Evolutionary conservation across 2,329 filamentous ascomycete genomes (phyloP).

Genomic region (Aspergillus sp.): DNA sequence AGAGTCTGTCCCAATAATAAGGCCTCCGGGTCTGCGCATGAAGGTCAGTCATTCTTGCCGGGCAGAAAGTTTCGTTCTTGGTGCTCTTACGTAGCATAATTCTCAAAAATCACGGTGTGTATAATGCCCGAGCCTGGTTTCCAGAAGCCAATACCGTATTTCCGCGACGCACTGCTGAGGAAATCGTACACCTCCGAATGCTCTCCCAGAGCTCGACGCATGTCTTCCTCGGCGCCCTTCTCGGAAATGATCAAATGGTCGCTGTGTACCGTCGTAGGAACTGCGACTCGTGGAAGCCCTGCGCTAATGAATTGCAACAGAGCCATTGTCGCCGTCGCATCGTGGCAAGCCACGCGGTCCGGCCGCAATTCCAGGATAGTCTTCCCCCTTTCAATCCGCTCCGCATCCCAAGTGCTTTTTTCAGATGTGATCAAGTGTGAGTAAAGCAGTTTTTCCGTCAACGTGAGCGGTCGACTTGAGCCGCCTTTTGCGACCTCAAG

Average conservation of each 20-base stretch:
- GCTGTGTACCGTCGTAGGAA: conserved; percentile 44
- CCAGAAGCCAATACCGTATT: conserved; percentile 49
- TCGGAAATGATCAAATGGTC: conserved; percentile 42
- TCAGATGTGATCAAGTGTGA: conserved; percentile 35
- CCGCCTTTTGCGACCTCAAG: conserved; percentile 8
- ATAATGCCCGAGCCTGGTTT: conserved; percentile 40
- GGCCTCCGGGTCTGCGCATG: conserved; percentile 70
- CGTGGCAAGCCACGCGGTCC: conserved; percentile 44
- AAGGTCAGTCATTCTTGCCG: background rate
- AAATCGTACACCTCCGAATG: conserved; percentile 43
- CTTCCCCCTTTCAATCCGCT: conserved; percentile 38
- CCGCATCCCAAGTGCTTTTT: conserved; percentile 15
- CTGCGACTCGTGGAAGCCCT: conserved; percentile 37
- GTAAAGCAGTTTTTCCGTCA: conserved; percentile 44
- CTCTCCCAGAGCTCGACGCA: conserved; percentile 27
- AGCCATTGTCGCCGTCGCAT: conserved; percentile 47
- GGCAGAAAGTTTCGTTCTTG: too few relatives aligned
- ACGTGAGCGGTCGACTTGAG: conserved; percentile 30
- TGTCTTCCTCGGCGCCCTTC: conserved; percentile 32
- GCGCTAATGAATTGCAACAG: conserved; percentile 46
- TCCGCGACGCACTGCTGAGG: conserved; percentile 41
- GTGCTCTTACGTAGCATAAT: conserved; percentile 34
- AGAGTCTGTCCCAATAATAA: conserved; percentile 93
- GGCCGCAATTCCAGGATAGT: conserved; percentile 40
- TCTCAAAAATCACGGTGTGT: conserved; percentile 43